Evolutionary conservation across 306 rosid genomes (phyloP), one percentile per base, ranked within the genome.

Genomic region (Spatholobus suberectus): DNA sequence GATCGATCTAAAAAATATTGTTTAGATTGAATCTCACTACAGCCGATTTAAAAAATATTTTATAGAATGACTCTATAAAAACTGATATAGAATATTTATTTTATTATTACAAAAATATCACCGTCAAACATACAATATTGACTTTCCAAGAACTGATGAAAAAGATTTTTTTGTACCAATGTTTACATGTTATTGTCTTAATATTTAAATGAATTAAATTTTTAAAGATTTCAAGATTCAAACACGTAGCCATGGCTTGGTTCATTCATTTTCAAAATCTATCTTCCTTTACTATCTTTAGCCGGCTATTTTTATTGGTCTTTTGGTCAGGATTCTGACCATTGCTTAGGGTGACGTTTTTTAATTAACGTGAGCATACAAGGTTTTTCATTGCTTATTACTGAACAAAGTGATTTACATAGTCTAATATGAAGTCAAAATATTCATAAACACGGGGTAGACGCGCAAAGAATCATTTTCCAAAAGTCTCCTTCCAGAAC

Each of bases 401-500:
- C 51, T 3, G 11, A 43, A 20, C 18, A 12, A 57, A 2, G 21
- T 57, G 73, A 69, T 61, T 68, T 68, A n/a, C 18, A 12, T 13
- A 47, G 55, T 70, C 52, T 29, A 76, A 83, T 46, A 24, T 38
- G 10, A 61, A 54, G 76, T 74, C 69, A 40, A 75, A 66, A 35
- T n/a, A n/a, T 75, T 65, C 32, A 40, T 14, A 4, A 38, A 84
- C 77, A 26, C 77, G 81, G 38, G 13, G 40, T 57, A 46, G 77
- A 74, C 81, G 71, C 80, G 80, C 21, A 61, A 38, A 27, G 18
- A 83, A 46, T 51, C 43, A 5, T 71, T 62, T 67, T 58, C 63
- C 35, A 58, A 70, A 78, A 77, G 86, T 67, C 84, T 52, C 61
- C 84, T 73, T 57, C 74, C 34, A 38, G 77, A 66, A 21, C 40